Percentiles rank a stretch among this genome's conserved stretches.
Evolutionary conservation across 768 basidiomycete genomes (phyloP).

Genomic region (Plicaturopsis crispa): DNA sequence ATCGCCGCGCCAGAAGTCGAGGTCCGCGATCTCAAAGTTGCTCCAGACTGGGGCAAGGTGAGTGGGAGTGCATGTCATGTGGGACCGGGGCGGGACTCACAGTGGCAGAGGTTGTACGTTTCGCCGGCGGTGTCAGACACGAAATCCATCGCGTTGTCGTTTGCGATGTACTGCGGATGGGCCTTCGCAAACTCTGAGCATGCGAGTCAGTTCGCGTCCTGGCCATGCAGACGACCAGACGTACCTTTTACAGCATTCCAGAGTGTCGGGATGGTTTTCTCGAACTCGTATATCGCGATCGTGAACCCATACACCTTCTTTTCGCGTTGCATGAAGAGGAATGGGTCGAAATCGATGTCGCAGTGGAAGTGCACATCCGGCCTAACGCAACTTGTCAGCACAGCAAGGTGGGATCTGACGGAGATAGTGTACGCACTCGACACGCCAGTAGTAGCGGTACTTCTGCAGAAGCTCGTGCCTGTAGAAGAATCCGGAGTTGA

Average conservation of each 20-base stretch:
- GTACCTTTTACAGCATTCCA: constrained; percentile 65
- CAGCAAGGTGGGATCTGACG: constrained; percentile 9
- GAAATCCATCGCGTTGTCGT: constrained; percentile 58
- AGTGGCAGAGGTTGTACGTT: constrained; percentile 74
- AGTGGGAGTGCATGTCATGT: neutral
- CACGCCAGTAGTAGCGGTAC: constrained; percentile 76
- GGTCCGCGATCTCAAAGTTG: constrained; percentile 69
- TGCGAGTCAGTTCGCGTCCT: neutral
- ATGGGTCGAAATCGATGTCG: constrained; percentile 59
- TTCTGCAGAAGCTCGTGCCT: constrained; percentile 54
- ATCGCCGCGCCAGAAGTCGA: constrained; percentile 59
- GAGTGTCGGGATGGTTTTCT: constrained; percentile 65
- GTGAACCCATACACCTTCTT: constrained; percentile 57
- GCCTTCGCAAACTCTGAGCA: constrained; percentile 47
- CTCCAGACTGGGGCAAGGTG: constrained; percentile 39
- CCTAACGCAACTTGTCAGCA: constrained; percentile 29
- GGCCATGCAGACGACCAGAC: constrained; percentile 5
- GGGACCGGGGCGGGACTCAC: constrained; percentile 28
- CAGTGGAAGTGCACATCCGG: constrained; percentile 75
- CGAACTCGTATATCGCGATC: constrained; percentile 62
- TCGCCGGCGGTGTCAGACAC: constrained; percentile 42
- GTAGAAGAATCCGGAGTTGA: constrained; percentile 71
- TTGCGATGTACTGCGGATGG: constrained; percentile 47
- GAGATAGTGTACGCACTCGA: constrained; percentile 43
- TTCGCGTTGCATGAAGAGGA: constrained; percentile 63